phyloP scores from a whole-genome alignment of 2,329 filamentous ascomycete species.

The Leptographium wingfieldii region DNA sequence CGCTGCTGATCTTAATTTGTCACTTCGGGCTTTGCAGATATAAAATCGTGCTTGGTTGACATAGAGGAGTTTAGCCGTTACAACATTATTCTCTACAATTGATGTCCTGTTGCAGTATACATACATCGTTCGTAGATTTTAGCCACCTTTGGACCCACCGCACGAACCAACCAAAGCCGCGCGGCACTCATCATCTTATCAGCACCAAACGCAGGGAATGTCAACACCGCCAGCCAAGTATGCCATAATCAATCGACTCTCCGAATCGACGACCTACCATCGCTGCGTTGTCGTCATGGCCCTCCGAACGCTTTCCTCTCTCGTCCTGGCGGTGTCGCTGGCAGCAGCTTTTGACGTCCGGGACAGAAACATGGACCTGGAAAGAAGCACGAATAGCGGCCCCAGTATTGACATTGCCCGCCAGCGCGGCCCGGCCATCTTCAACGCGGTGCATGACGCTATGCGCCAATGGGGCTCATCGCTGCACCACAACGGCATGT shows the following conservation, averaged over 20 bases:
- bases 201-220: not conserved
- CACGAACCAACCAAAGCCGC: not conserved
- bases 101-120: too few relatives aligned
- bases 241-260: too few relatives aligned
- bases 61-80: too few relatives aligned
- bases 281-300: not conserved
- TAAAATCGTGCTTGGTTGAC: too few relatives aligned
- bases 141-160: too few relatives aligned
- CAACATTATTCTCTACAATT: too few relatives aligned
- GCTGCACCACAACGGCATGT: constrained; percentile 63
- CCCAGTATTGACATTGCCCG: constrained; percentile 2
- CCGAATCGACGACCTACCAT: not conserved
- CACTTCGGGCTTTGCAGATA: too few relatives aligned
- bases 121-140: too few relatives aligned
- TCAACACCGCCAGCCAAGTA: too few relatives aligned
- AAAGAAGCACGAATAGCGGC: not conserved
- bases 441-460: constrained; percentile 33
- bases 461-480: constrained; percentile 59
- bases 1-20: too few relatives aligned
- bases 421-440: constrained; percentile 32
- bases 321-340: not conserved
- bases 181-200: not conserved
- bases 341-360: not conserved
- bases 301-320: not conserved
- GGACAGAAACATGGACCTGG: not conserved